These are phyloP conservation scores for Boletus pseudo-olivaceus DNA, from an alignment of 768 basidiomycete genomes.

Conservation along the genomic window DNA sequence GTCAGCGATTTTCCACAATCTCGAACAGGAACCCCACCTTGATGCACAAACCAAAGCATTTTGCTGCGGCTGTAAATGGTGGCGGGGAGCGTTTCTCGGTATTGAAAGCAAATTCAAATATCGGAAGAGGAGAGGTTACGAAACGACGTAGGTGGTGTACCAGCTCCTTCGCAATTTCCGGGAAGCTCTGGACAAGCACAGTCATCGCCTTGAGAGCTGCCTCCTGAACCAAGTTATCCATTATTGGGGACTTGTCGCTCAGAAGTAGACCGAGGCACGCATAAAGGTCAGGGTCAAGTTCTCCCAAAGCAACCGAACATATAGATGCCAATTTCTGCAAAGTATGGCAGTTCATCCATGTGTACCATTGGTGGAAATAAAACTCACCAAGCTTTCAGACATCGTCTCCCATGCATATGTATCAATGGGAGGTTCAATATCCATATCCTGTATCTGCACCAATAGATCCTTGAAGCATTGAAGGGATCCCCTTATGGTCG, in stretches of 20 bases:
- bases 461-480: conserved; percentile 77
- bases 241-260: conserved; percentile 76
- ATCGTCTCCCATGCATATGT: conserved; percentile 93
- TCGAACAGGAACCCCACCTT: conserved; percentile 42
- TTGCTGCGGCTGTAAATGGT: conserved; percentile 80
- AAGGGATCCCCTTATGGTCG: conserved; percentile 58
- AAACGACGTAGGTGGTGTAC: conserved; percentile 80
- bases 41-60: conserved; percentile 87
- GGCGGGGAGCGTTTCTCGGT: conserved; percentile 71
- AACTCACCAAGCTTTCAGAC: conserved; percentile 79
- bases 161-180: conserved; percentile 70
- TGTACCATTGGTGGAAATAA: neutral
- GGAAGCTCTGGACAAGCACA: conserved; percentile 84
- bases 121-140: conserved; percentile 80
- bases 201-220: conserved; percentile 85
- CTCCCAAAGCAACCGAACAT: conserved; percentile 68
- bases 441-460: conserved; percentile 79
- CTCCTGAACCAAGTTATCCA: conserved; percentile 83
- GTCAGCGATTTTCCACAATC: neutral
- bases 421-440: conserved; percentile 71
- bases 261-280: conserved; percentile 68
- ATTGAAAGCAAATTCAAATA: conserved; percentile 84
- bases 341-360: neutral
- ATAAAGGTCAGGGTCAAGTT: conserved; percentile 68
- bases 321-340: conserved; percentile 79